phyloP scores from a whole-genome alignment of 805 yeast species.

The Kuraishia molischiana region DNA sequence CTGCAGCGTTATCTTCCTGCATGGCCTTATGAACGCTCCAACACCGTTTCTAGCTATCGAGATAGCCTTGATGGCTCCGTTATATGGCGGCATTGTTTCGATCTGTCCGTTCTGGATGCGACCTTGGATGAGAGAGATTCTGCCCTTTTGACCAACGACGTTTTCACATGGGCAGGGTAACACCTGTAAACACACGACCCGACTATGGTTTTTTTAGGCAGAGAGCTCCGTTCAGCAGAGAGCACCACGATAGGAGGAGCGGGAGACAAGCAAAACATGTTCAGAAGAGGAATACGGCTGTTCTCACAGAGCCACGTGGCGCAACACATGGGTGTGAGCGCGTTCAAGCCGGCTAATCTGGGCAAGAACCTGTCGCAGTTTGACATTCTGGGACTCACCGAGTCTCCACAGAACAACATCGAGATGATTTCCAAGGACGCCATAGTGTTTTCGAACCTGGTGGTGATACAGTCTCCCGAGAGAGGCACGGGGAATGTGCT shows the following conservation, averaged over 20 bases:
- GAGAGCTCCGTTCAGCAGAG: too few species aligned
- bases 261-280: too few species aligned
- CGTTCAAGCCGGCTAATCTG: slow-evolving; percentile 22
- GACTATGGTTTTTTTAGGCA: too few species aligned
- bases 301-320: not conserved
- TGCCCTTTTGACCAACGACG: too few species aligned
- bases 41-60: slow-evolving; percentile 68
- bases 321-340: slow-evolving; percentile 5
- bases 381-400: slow-evolving; percentile 32
- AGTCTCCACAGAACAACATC: slow-evolving; percentile 38
- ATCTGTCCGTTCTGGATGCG: too few species aligned
- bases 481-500: slow-evolving; percentile 24
- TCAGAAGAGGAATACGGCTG: not conserved
- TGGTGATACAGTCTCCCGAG: slow-evolving; percentile 32
- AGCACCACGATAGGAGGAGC: too few species aligned
- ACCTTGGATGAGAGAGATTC: too few species aligned
- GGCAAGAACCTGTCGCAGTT: slow-evolving; percentile 29
- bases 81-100: slow-evolving; percentile 2
- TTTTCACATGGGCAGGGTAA: too few species aligned
- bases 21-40: slow-evolving; percentile 65
- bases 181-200: too few species aligned
- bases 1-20: slow-evolving; percentile 64
- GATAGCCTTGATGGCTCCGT: slow-evolving; percentile 37
- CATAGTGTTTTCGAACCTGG: slow-evolving; percentile 45
- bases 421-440: slow-evolving; percentile 45